Evolutionary conservation across 441 rosid genomes (phyloP).

Genomic region (Metrosideros polymorpha): DNA sequence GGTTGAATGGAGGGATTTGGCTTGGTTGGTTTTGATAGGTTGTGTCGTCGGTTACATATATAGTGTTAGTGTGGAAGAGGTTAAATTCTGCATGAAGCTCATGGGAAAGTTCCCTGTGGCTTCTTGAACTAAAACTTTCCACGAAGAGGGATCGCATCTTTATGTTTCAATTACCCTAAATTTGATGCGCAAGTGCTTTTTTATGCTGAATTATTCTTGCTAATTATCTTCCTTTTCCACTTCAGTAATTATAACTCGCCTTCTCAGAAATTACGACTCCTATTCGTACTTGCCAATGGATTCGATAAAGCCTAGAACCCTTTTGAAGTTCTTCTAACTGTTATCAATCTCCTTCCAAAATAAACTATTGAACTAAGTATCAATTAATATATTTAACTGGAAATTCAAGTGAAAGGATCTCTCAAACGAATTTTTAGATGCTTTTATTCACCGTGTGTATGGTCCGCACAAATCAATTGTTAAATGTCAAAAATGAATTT

Average conservation of each 20-base stretch:
- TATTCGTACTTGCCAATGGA: no score
- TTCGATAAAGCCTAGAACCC: no score
- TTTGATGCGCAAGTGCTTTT: no score
- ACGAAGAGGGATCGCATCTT: not conserved
- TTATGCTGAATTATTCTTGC: no score
- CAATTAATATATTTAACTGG: not conserved
- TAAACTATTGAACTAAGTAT: not conserved
- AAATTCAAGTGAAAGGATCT: not conserved
- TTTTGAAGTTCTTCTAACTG: fast-evolving
- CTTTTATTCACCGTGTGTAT: not conserved
- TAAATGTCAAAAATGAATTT: not conserved
- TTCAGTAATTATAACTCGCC: not conserved
- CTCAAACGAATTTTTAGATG: not conserved
- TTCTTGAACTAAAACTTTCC: not conserved
- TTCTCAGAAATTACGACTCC: not conserved
- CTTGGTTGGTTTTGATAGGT: not conserved
- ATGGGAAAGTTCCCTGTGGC: not conserved
- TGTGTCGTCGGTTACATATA: not conserved
- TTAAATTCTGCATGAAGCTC: not conserved
- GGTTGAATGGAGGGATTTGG: not conserved
- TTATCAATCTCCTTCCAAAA: not conserved
- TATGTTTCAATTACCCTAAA: not conserved
- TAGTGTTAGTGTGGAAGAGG: not conserved
- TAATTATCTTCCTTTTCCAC: not conserved
- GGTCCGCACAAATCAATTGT: not conserved